Base-by-base conservation (phyloP, 768 basidiomycete genomes). In the Serendipita sp. region DNA sequence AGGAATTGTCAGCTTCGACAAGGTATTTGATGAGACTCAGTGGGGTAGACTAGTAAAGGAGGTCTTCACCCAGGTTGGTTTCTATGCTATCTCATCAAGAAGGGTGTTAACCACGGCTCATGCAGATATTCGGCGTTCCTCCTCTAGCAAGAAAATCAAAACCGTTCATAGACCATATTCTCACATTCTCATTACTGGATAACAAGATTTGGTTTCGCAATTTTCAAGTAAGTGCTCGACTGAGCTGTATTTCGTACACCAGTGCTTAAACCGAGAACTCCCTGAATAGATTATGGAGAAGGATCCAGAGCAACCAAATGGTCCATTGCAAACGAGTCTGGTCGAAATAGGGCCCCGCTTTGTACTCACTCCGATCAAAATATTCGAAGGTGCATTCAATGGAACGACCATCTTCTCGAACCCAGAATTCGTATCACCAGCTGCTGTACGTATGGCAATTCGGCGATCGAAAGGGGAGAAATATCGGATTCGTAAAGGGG, bases 191-290 rank as follows among this genome's bases (percentile, higher is more conserved):
- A 34, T 78, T 98, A 61, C 80, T 95, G 31, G 96, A 99, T 77
- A 80, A 81, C 69, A 98, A 96, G 72, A 91, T 98, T 67, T 99
- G 96, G 96, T 98, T 98, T 79, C 84, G 96, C 67, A 98, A 98
- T 74, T 99, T 88, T 77, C 96, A 99, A 81, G 91, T 93, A 63
- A 66, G 77, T 70, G 43, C 64, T 42, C 28, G 28, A 17, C 20
- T 45, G n/a, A n/a, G n/a, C n/a, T n/a, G n/a, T n/a, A 28, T 31
- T 22, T 38, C 28, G 30, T 42, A 63, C 58, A 62, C 64, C 67
- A 63, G 65, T 65, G 67, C 45, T 16, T n/a, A 34, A 14, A 44
- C n/a, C 3, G 48, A 56, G 45, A 60, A 45, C 20, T 26, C 50
- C 43, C 42, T 24, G 13, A 42, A 2, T 70, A 96, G 90, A 94